Base-by-base conservation (phyloP, 2,329 filamentous ascomycete species). In the Neurospora crassa region DNA sequence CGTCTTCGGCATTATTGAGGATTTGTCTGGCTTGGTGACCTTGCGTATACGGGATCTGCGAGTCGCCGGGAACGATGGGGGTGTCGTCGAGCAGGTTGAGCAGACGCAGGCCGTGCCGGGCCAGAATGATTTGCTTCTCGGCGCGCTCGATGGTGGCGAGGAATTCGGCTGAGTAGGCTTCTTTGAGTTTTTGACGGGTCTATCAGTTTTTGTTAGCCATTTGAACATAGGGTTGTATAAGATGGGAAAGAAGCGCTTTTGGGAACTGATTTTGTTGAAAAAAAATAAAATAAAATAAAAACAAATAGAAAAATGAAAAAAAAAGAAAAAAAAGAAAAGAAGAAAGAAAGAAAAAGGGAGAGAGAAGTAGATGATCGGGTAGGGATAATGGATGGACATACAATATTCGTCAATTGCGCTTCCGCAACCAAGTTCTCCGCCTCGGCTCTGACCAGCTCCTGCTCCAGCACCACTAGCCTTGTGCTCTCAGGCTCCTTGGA, bases 391-490 rank as follows among this genome's bases (percentile, higher is more conserved):
- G 40, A 40, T 40, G 41, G 14, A 42, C 91, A 73, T 84, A 96
- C 93, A 76, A 97, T 90, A 80, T 99, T 99, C 78, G 92, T 95
- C 80, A 99, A 86, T 82, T 99, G 96, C 29, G 96, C 96, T 83
- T 99, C 96, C 1, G 96, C 96, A 68, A 99, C 96, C 72, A 99
- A 83, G 78, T 93, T 96, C 84, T 98, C 94, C 3, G 96, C 96
- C 85, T 99, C 96, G 34, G 95, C 94, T 75, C 96, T 88, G 70
- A 99, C 94, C 70, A 99, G 89, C 84, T 98, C 96, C 84, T 99
- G 96, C 84, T 99, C 96, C 70, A 98, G 86, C 29, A 91, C 91
- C 43, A 93, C 90, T 70, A 98, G 84, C 79, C 89, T 92, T 40
- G 92, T 86, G 78, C 91, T 96, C 79, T 92, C 89, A 7, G 94